These are phyloP conservation scores for Dryas integrifolia DNA, from an alignment of 331 rosid species.

Conservation along the genomic window DNA sequence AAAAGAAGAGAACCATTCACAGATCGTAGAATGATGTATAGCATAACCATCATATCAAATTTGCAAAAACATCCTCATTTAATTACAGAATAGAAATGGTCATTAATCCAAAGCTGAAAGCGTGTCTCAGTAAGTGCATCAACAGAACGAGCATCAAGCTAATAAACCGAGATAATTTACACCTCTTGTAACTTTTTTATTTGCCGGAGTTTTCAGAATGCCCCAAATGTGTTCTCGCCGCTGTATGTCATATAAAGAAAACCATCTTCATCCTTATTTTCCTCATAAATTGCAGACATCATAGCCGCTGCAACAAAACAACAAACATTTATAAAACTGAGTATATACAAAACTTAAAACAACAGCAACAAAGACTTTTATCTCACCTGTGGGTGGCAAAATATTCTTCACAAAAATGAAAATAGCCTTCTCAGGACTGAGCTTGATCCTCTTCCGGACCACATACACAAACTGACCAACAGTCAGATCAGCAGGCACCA, in stretches of 20 bases:
- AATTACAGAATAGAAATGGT: not conserved
- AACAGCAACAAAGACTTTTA: not conserved
- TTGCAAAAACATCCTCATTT: not conserved
- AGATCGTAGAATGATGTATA: too few relatives aligned
- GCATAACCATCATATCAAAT: too few relatives aligned
- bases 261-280: slow-evolving; percentile 88
- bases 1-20: too few relatives aligned
- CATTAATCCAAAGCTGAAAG: not conserved
- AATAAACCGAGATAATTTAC: not conserved
- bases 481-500: slow-evolving; percentile 81
- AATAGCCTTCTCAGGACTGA: slow-evolving; percentile 80
- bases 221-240: slow-evolving; percentile 86
- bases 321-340: slow-evolving; percentile 14
- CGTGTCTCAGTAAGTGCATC: slow-evolving; percentile 1
- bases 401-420: slow-evolving; percentile 77
- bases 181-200: not conserved
- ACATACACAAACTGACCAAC: slow-evolving; percentile 89
- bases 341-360: not conserved
- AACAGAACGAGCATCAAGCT: not conserved
- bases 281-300: slow-evolving; percentile 79
- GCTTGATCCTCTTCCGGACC: slow-evolving; percentile 77
- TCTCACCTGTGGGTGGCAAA: slow-evolving; percentile 81
- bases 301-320: slow-evolving; percentile 60
- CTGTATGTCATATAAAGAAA: slow-evolving; percentile 84
- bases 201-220: slow-evolving; percentile 30